Base-by-base conservation (phyloP, 345 rosid genomes). In the Salix caprea region DNA sequence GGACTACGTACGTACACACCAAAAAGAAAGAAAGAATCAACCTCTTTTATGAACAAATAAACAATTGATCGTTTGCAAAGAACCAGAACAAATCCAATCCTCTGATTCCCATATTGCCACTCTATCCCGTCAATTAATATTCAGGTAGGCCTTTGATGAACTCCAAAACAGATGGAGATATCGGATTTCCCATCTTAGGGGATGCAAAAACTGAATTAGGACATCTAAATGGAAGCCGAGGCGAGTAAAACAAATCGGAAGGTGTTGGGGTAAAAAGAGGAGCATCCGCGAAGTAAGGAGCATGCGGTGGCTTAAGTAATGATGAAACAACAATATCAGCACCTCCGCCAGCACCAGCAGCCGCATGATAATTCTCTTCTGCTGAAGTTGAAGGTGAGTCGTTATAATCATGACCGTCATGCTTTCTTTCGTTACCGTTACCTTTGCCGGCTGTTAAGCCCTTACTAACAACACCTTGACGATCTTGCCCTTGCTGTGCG, bases 221-320 rank as follows among this genome's bases (percentile, higher is more conserved):
- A 67, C 37, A 82, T 77, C 82, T 82, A 52, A 30, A 79, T 7
- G 37, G 52, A 9, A 64, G 83, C 75, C 65, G 80, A 0, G 88
- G 84, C 0, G 86, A 85, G 78, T 69, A 77, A 75, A 84, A 85
- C 58, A 80, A 79, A 76, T 79, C 76, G 8, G 77, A 26, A 0
- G 83, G 44, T 72, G 48, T 73, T 3, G 86, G 81, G 0, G 91
- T 86, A 42, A 84, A 86, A 21, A 84, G 80, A 44, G 90, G 86
- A 62, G 84, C 74, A 70, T 82, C 89, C 14, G 70, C 76, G 10
- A 84, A 69, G 68, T n/a, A 60, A 14, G 71, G 39, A 32, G 67
- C 72, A 15, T 66, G 73, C 1, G 79, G 34, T 16, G 73, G 77
- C 67, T 69, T 73, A 4, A 68, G 56, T 58, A 81, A 23, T 4